These are phyloP conservation scores for Cercospora nicotianae DNA, from an alignment of 2,329 filamentous ascomycete species.

Conservation along the genomic window DNA sequence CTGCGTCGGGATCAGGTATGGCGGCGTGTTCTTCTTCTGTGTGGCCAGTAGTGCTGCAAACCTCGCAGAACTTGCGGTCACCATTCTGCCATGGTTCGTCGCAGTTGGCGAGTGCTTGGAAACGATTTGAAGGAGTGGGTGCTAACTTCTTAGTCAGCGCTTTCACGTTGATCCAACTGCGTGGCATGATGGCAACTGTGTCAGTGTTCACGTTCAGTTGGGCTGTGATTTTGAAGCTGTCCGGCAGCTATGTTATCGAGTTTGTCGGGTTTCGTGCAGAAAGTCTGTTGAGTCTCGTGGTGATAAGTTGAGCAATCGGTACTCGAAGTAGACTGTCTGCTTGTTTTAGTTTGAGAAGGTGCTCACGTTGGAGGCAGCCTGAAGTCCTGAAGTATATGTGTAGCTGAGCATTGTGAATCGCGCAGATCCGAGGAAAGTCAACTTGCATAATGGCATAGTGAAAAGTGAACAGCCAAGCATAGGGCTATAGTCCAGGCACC, in stretches of 20 bases:
- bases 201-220: background rate
- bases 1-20: background rate
- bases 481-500: background rate
- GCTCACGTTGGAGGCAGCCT: background rate
- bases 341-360: background rate
- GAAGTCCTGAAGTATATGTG: background rate
- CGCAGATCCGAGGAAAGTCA: background rate
- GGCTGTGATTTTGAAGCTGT: background rate
- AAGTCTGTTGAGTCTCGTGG: background rate
- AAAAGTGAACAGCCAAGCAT: background rate
- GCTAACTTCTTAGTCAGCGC: background rate
- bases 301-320: background rate
- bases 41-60: background rate
- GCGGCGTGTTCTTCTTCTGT: background rate
- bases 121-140: background rate
- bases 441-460: background rate
- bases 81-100: background rate
- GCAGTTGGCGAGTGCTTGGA: background rate
- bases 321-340: background rate
- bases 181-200: background rate
- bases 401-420: background rate
- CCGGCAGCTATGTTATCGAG: background rate
- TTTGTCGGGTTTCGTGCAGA: background rate
- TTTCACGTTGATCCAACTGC: background rate
- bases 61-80: background rate